A percentile compares a stretch with the other conserved stretches of the same genome.
Conservation (phyloP, 73 alveolate genomes). For the Stentor coeruleus region DNA sequence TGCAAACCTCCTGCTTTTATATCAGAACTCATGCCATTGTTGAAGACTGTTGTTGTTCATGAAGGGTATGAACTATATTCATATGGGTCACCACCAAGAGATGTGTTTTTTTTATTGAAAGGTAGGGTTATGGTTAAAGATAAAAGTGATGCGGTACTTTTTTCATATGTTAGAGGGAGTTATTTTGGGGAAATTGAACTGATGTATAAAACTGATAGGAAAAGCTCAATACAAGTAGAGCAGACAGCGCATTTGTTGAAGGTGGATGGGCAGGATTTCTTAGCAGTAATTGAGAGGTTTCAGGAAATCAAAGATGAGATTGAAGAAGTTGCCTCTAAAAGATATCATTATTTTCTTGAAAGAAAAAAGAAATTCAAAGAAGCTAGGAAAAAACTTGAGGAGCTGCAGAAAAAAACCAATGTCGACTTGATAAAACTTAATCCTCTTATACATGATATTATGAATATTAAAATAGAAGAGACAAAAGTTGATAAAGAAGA, state of each 20-base stretch:
- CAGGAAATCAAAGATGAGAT: constrained; percentile 4
- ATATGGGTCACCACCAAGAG: constrained; percentile 41
- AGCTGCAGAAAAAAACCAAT: constrained; percentile 1
- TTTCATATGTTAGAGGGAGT: constrained; percentile 16
- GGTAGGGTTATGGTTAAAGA: constrained; percentile 41
- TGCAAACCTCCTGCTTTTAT: constrained; percentile 46
- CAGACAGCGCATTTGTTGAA: constrained; percentile 23
- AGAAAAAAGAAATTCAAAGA: constrained; percentile 13
- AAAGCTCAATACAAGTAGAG: neutral
- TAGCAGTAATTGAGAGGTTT: neutral
- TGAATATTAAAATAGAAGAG: neutral
- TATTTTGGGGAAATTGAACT: constrained; percentile 30
- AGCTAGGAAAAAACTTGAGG: constrained; percentile 36
- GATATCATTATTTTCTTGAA: neutral
- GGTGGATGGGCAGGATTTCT: constrained; percentile 18
- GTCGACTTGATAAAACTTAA: neutral
- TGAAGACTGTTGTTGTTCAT: constrained; percentile 37
- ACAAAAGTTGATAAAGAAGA: neutral
- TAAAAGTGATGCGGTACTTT: neutral
- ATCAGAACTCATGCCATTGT: constrained; percentile 40
- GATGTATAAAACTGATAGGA: constrained; percentile 4
- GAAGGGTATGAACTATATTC: constrained; percentile 37
- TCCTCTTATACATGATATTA: neutral
- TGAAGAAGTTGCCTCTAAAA: neutral
- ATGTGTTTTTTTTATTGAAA: constrained; percentile 41